Evolutionary conservation across 2,329 filamentous ascomycete genomes (phyloP).

Genomic region (Dothideomycetes sp.): DNA sequence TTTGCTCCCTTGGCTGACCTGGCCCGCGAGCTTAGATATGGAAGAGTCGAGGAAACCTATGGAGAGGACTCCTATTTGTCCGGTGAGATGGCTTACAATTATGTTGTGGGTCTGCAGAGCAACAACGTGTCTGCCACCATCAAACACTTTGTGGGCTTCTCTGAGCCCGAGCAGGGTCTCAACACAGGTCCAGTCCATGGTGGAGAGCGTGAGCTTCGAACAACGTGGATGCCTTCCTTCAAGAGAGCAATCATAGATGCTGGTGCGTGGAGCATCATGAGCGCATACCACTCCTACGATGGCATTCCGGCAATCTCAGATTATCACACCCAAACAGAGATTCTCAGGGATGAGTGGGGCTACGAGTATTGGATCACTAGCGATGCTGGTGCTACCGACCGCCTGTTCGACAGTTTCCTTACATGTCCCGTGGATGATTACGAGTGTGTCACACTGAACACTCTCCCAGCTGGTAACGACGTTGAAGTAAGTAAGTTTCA

Average conservation of each 20-base stretch:
- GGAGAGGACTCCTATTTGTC: constrained; percentile 58
- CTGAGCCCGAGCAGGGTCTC: constrained; percentile 58
- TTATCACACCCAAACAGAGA: constrained; percentile 54
- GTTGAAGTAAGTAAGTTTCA: constrained; percentile 45
- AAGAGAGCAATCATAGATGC: constrained; percentile 61
- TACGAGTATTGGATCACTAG: constrained; percentile 58
- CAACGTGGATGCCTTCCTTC: constrained; percentile 47
- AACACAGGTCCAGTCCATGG: constrained; percentile 53
- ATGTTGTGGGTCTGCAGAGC: constrained; percentile 50
- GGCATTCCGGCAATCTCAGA: constrained; percentile 58
- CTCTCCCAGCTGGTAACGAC: constrained; percentile 58
- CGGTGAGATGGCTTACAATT: constrained; percentile 56
- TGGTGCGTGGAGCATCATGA: constrained; percentile 59
- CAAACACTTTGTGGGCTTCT: constrained; percentile 65
- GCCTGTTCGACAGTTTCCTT: constrained; percentile 52
- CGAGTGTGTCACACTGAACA: constrained; percentile 51
- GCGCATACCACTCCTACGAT: constrained; percentile 62
- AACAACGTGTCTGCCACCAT: constrained; percentile 59
- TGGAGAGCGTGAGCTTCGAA: constrained; percentile 43
- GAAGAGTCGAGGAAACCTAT: constrained; percentile 63
- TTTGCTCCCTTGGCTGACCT: constrained; percentile 63
- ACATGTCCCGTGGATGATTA: constrained; percentile 51
- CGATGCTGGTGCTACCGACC: constrained; percentile 61
- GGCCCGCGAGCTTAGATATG: constrained; percentile 59
- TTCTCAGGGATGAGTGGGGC: constrained; percentile 58